Base-by-base conservation (phyloP, 2,329 filamentous ascomycete genomes). In the Beauveria bassiana region DNA sequence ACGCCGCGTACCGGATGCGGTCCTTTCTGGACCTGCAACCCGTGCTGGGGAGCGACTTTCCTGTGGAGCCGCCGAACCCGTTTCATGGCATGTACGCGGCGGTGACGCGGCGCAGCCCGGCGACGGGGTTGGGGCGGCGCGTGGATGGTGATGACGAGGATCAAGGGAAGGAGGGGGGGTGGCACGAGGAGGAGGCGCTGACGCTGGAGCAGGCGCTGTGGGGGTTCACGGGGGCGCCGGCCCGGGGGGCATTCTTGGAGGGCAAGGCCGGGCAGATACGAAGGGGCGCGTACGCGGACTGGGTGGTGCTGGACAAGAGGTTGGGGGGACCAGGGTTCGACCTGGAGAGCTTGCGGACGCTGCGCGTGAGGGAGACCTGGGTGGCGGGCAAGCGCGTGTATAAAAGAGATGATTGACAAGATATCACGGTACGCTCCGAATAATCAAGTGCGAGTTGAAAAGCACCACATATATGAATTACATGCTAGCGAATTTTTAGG, bases 41-140 rank as follows among this genome's bases (percentile, higher is more conserved):
- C 4, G 73, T 89, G 1, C 77, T 90, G 1, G 87, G 87, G 2
- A 88, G 85, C 54, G 87, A 90, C 67, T 90, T 90, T 66, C 87
- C 87, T 43, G 87, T 90, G 8, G 87, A 90, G 69, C 87, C 86
- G 2, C 81, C 86, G 0, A 81, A 84, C 66, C 84, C 87, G 2
- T 87, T 88, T 65, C 81, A 86, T 61, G 87, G 87, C 20, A 84
- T 90, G 45, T 90, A 88, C 66, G 86, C 87, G 3, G 87, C 87
- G 3, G 79, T 88, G 2, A 80, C 86, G 14, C 77, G 87, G 61
- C 80, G 79, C 47, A 85, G 76, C 63, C 87, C 87, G 1, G 77
- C 77, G 51, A 85, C 84, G 0, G 82, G 81, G 0, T 74, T 34
- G 31, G 31, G 31, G 73, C 1, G 80, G 81, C 20, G 31, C 22